phyloP scores from a whole-genome alignment of 768 basidiomycete species.

The Pleurotus cornucopiae region DNA sequence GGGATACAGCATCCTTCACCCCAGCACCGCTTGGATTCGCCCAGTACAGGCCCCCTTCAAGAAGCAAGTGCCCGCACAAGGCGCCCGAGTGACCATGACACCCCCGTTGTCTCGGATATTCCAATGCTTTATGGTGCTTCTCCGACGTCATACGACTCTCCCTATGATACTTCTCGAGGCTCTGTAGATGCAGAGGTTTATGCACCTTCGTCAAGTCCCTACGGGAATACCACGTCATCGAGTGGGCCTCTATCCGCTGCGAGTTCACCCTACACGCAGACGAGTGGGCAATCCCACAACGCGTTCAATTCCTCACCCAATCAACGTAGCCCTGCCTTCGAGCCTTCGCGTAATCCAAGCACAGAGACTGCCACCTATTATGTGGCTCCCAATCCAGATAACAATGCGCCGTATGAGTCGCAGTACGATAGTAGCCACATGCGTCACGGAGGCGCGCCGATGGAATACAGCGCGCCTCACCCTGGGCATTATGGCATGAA shows the following conservation, averaged over 20 bases:
- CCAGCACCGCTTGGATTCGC: not conserved
- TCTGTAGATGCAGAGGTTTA: not conserved
- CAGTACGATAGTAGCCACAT: not conserved
- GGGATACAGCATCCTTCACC: not conserved
- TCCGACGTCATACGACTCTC: not conserved
- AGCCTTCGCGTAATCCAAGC: not conserved
- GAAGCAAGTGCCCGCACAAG: not conserved
- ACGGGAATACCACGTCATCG: not conserved
- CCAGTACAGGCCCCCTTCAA: not conserved
- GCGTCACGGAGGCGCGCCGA: not conserved
- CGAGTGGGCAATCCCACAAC: not conserved
- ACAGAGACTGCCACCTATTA: not conserved
- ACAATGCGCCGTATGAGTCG: not conserved
- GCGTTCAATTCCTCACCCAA: not conserved
- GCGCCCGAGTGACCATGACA: not conserved
- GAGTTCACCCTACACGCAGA: slow-evolving; percentile 4
- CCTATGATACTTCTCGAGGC: not conserved
- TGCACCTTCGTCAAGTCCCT: slow-evolving; percentile 2
- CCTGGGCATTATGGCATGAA: not conserved
- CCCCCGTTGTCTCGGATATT: not conserved
- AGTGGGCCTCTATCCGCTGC: not conserved
- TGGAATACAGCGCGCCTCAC: not conserved
- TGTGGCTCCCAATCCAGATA: not conserved
- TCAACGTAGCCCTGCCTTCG: not conserved
- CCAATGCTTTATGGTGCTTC: not conserved